A percentile compares a stretch with the other conserved stretches of the same genome.
phyloP scores from a whole-genome alignment of 345 rosid genomes.

The Raphanus sativus region DNA sequence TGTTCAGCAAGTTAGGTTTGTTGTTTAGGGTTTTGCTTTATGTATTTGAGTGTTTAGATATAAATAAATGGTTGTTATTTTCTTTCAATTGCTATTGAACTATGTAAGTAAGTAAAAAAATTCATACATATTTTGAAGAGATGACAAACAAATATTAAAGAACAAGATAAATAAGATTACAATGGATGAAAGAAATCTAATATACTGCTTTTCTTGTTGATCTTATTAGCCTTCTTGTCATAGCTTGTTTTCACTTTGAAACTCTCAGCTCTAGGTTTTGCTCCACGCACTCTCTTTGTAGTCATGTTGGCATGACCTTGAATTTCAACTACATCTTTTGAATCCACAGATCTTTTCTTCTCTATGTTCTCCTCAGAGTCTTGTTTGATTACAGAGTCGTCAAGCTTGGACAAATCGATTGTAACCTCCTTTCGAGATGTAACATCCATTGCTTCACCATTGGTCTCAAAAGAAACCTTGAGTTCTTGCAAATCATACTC shows the following conservation, averaged over 20 bases:
- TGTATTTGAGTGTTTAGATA: no score
- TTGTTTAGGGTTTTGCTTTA: no score
- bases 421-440: background rate
- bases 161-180: no score
- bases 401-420: background rate
- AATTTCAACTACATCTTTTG: conserved; percentile 32
- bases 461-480: conserved; percentile 31
- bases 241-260: conserved; percentile 41
- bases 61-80: background rate
- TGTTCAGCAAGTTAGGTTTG: no score
- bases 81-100: background rate
- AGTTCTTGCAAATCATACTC: conserved; percentile 19
- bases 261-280: conserved; percentile 34
- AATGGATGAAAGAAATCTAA: background rate
- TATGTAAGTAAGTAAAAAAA: background rate
- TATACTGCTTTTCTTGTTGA: conserved; percentile 36
- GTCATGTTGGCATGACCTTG: conserved; percentile 59
- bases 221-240: conserved; percentile 34
- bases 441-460: conserved; percentile 30
- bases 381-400: background rate
- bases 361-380: background rate
- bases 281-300: conserved; percentile 31
- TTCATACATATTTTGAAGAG: background rate
- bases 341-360: background rate
- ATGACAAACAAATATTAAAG: background rate